These are phyloP conservation scores for Apostasia ramifera DNA, from an alignment of 106 monocot genomes.

Conservation along the genomic window DNA sequence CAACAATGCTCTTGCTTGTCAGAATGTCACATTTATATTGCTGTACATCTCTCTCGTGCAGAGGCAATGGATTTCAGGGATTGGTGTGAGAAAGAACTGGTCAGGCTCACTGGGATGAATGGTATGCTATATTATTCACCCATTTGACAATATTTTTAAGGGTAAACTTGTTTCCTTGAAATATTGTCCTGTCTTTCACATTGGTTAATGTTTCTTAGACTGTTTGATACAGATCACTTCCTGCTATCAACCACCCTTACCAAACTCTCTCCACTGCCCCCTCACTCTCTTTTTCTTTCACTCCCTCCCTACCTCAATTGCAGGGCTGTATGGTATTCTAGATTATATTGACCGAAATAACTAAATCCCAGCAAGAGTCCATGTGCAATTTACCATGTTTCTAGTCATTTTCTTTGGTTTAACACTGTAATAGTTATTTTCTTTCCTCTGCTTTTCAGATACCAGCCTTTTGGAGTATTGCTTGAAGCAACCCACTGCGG, in stretches of 20 bases:
- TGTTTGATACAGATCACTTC: neutral
- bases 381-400: too few species aligned
- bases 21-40: neutral
- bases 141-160: too few species aligned
- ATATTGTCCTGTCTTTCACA: too few species aligned
- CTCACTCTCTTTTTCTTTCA: too few species aligned
- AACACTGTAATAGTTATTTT: neutral
- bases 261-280: too few species aligned
- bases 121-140: conserved; percentile 24
- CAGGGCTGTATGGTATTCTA: too few species aligned
- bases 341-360: too few species aligned
- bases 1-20: neutral
- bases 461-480: conserved; percentile 83
- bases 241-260: too few species aligned
- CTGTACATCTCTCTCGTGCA: conserved; percentile 19
- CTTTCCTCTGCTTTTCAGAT: conserved; percentile 26
- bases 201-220: neutral
- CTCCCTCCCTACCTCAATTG: too few species aligned
- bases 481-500: conserved; percentile 57
- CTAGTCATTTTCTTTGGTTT: neutral
- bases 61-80: conserved; percentile 91
- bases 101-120: conserved; percentile 68
- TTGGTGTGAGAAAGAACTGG: conserved; percentile 77
- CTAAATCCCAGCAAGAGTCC: too few species aligned
- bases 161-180: too few species aligned